phyloP scores from a whole-genome alignment of 352 stramenopile genomes.

The Globisporangium perplexum region DNA sequence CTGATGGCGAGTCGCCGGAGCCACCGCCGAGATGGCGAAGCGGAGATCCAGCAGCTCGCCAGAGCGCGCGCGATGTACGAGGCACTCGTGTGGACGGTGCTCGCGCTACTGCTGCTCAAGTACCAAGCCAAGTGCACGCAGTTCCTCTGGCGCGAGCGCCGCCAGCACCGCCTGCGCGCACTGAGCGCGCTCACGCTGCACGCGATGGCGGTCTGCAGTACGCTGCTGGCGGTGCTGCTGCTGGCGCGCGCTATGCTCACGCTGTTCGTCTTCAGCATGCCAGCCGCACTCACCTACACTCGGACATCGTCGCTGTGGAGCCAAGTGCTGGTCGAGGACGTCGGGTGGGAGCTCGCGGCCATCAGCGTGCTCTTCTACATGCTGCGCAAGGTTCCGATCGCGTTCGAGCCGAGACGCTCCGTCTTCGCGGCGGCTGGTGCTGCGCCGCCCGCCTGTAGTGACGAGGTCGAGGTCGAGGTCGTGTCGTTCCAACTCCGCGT shows the following conservation, averaged over 20 bases:
- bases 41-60: neutral
- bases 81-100: slow-evolving; percentile 7
- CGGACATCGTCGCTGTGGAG: neutral
- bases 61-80: slow-evolving; percentile 1
- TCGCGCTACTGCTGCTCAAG: slow-evolving; percentile 14
- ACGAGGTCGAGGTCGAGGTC: neutral
- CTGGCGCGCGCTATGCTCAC: slow-evolving; percentile 1
- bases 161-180: slow-evolving; percentile 3
- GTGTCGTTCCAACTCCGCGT: slow-evolving; percentile 2
- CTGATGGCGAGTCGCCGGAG: neutral
- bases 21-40: neutral
- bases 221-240: slow-evolving; percentile 2
- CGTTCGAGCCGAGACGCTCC: neutral
- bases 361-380: slow-evolving; percentile 3
- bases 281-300: neutral
- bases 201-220: slow-evolving; percentile 7
- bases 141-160: slow-evolving; percentile 11
- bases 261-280: neutral
- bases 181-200: slow-evolving; percentile 5
- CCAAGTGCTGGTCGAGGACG: slow-evolving; percentile 5
- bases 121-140: slow-evolving; percentile 13
- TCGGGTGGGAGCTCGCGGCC: slow-evolving; percentile 8
- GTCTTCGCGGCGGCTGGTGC: neutral
- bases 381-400: slow-evolving; percentile 10
- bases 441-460: neutral